These are phyloP conservation scores for Gymnopus androsaceus DNA, from an alignment of 1,284 basidiomycete species.

Conservation along the genomic window DNA sequence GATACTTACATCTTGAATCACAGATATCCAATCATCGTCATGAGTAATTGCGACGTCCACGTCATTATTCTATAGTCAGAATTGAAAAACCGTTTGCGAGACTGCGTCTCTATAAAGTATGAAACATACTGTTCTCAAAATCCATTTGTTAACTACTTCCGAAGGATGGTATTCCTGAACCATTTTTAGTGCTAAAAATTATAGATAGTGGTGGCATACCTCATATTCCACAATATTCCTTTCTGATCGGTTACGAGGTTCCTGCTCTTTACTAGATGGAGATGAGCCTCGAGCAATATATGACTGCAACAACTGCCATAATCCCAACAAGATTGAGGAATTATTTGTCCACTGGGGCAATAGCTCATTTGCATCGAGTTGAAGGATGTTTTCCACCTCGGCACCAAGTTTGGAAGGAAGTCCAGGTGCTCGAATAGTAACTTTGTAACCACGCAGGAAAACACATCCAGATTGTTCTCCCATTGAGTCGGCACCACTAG, in stretches of 20 bases:
- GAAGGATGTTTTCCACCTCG: not conserved
- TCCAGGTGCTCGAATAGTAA: not conserved
- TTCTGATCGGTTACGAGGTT: not conserved
- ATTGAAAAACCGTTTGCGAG: not conserved
- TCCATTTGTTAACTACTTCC: not conserved
- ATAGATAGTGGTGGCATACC: not conserved
- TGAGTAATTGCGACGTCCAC: not conserved
- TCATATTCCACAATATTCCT: not conserved
- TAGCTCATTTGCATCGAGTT: not conserved
- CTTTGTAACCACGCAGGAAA: not conserved
- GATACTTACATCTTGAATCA: slow-evolving; percentile 1
- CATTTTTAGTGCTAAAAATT: not conserved
- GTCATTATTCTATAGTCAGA: not conserved
- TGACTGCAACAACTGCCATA: no score
- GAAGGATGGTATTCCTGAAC: slow-evolving; percentile 1
- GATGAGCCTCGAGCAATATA: no score
- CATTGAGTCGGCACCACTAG: not conserved
- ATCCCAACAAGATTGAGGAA: no score
- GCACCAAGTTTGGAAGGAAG: not conserved
- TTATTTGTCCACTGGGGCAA: not conserved
- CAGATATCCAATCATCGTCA: not conserved
- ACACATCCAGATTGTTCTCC: not conserved
- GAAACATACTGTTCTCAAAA: not conserved
- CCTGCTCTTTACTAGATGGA: no score
- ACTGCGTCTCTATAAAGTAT: not conserved